Conservation (phyloP, 2,329 filamentous ascomycete genomes). For the Lasiodiplodia citricola region DNA sequence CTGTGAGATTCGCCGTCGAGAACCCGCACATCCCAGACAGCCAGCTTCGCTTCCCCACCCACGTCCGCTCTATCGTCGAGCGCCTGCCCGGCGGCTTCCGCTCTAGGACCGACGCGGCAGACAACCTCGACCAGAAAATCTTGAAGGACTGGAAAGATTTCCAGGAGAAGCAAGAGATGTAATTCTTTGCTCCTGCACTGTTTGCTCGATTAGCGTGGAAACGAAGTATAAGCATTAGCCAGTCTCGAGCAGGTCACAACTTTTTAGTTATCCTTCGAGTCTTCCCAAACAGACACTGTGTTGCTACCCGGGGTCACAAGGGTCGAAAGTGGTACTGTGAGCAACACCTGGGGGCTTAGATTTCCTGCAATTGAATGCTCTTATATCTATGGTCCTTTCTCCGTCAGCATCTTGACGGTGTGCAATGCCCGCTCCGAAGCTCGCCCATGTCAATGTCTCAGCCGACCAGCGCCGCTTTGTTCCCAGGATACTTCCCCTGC, state of each 20-base stretch:
- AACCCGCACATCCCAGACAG: not conserved
- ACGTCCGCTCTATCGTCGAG: not conserved
- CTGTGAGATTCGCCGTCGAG: constrained; percentile 16
- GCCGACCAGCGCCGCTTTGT: constrained; percentile 34
- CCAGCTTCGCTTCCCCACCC: constrained; percentile 1
- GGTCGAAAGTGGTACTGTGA: too few species aligned
- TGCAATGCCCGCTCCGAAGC: too few species aligned
- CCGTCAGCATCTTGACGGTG: too few species aligned
- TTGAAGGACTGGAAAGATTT: not conserved
- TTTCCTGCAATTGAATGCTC: too few species aligned
- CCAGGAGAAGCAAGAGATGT: not conserved
- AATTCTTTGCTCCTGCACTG: not conserved
- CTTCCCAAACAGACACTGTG: too few species aligned
- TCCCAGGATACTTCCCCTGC: constrained; percentile 58
- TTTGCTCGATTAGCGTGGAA: too few species aligned
- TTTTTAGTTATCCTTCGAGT: too few species aligned
- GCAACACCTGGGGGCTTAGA: too few species aligned
- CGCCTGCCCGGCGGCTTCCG: constrained; percentile 3
- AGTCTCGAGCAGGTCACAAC: too few species aligned
- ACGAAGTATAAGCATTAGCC: too few species aligned
- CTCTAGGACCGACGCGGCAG: not conserved
- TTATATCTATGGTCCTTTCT: too few species aligned
- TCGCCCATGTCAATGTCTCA: not conserved
- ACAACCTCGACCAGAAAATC: not conserved
- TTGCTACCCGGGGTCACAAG: too few species aligned